These are phyloP conservation scores for Pseudogymnoascus sp. DNA, from an alignment of 2,329 filamentous ascomycete species.

Conservation along the genomic window DNA sequence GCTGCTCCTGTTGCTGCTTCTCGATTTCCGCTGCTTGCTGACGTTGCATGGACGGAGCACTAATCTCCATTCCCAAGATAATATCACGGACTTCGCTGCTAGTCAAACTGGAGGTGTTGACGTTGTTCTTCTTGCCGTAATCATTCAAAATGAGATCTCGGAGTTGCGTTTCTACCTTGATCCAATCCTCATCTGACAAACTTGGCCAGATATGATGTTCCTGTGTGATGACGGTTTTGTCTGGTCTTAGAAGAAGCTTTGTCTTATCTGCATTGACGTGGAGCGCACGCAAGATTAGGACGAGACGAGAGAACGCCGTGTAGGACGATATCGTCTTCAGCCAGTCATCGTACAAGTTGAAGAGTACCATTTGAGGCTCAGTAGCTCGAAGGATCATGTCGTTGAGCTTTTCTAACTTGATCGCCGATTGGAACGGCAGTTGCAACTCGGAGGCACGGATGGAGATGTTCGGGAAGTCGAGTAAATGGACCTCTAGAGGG, in stretches of 20 bases:
- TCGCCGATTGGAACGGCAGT: constrained; percentile 96
- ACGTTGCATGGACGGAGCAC: constrained; percentile 92
- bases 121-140: constrained; percentile 99
- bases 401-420: constrained; percentile 99
- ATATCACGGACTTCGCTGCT: constrained; percentile 97
- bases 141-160: constrained; percentile 95
- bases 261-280: constrained; percentile 99
- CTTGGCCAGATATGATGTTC: constrained; percentile 99
- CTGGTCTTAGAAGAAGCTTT: constrained; percentile 86
- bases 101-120: constrained; percentile 94
- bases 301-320: constrained; percentile 91
- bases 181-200: constrained; percentile 92
- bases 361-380: constrained; percentile 99
- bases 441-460: constrained; percentile 96
- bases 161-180: constrained; percentile 96
- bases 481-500: constrained; percentile 90
- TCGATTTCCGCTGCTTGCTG: constrained; percentile 98
- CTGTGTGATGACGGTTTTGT: constrained; percentile 97
- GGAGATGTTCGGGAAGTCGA: constrained; percentile 98
- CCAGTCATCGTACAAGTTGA: constrained; percentile 99
- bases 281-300: constrained; percentile 86
- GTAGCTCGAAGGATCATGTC: constrained; percentile 98
- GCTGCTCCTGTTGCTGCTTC: constrained; percentile 96
- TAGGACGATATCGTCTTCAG: constrained; percentile 97
- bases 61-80: constrained; percentile 99